Base-by-base conservation (phyloP, 2,329 filamentous ascomycete genomes). In the Scedosporium boydii region DNA sequence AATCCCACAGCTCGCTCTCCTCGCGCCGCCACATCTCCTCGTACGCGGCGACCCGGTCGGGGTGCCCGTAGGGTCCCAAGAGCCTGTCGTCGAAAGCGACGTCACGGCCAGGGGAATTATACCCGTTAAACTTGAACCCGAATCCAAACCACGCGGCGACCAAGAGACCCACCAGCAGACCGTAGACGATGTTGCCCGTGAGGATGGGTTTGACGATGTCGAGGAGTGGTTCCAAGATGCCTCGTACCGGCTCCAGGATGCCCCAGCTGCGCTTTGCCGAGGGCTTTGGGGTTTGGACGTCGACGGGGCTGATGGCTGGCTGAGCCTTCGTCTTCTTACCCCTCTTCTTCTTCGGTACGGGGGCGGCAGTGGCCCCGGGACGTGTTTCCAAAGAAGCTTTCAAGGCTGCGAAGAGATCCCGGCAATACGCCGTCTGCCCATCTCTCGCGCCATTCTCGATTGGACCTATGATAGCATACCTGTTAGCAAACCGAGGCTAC, bases 371-470 rank as follows among this genome's bases (percentile, higher is more conserved):
- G 16, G 81, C 73, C 38, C 85, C 80, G 42, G 83, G 75, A 62
- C 86, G 88, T 4, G 88, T 82, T 16, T 85, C 85, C 18, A 97
- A 84, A 12, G 88, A 88, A 51, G 83, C 81, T 71, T 87, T 91
- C 18, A 98, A 78, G 29, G 87, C 83, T 9, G 87, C 84, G 61
- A 93, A 84, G 4, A 99, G 77, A 63, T 93, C 89, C 67, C 88
- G 93, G 65, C 89, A 90, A 72, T 96, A 96, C 63, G 87, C 82
- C 7, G 81, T 82, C 75, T 99, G 95, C 29, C 95, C 95, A 62
- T 97, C 93, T 65, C 89, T 93, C 53, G 93, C 91, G 64, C 91
- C 93, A 73, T 96, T 97, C 73, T 99, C 95, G 68, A 99, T 99
- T 2, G 95, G 90, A 65, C 90, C 92, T 96, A 67, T 42, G 53